A percentile compares a stretch with the other conserved stretches of the same genome.
Conservation (phyloP, 495 filamentous ascomycete species). For the Clohesyomyces aquaticus region DNA sequence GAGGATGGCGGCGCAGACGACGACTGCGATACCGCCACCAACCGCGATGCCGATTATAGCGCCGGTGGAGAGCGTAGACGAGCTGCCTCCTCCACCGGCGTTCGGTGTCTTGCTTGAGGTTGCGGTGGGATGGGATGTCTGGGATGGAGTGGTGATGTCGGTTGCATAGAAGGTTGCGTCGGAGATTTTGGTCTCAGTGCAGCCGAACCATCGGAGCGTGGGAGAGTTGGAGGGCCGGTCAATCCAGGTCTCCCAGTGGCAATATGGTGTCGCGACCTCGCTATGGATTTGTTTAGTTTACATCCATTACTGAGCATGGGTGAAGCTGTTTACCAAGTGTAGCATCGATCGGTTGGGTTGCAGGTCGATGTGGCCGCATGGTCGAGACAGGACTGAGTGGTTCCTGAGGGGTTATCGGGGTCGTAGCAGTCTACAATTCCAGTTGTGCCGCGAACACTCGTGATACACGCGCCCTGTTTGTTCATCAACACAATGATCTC, state of each 20-base stretch:
- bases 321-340: slow-evolving; percentile 22
- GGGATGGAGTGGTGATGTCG: slow-evolving; percentile 16
- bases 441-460: slow-evolving; percentile 25
- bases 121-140: background rate
- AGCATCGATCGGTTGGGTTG: slow-evolving; percentile 29
- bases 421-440: slow-evolving; percentile 35
- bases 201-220: slow-evolving; percentile 32
- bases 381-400: slow-evolving; percentile 29
- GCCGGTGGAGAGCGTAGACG: slow-evolving; percentile 7
- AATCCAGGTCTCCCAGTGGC: slow-evolving; percentile 31
- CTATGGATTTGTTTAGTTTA: slow-evolving; percentile 5
- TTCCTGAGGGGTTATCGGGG: slow-evolving; percentile 30
- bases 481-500: background rate
- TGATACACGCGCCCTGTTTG: slow-evolving; percentile 32
- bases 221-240: slow-evolving; percentile 10
- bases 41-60: slow-evolving; percentile 25
- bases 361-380: slow-evolving; percentile 16
- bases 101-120: background rate
- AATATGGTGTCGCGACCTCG: slow-evolving; percentile 16
- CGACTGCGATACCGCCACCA: slow-evolving; percentile 11
- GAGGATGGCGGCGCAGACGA: slow-evolving; percentile 7
- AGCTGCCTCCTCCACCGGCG: background rate
- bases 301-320: background rate
- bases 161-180: slow-evolving; percentile 27
- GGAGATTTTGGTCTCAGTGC: slow-evolving; percentile 12